Base-by-base conservation (phyloP, 2,329 filamentous ascomycete species). In the Coniochaeta sp. region DNA sequence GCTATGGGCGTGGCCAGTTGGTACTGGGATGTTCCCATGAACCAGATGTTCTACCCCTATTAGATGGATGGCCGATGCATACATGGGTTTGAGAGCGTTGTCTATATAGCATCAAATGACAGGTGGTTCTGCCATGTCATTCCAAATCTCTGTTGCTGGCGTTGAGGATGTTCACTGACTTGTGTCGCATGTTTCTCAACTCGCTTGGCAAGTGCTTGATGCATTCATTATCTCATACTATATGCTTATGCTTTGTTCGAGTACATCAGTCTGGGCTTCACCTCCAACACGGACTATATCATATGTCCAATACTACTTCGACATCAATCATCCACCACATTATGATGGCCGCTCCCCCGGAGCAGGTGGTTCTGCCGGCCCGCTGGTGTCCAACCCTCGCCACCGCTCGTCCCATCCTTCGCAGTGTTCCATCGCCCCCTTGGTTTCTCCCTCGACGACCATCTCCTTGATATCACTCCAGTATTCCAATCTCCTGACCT, bases 401-500 rank as follows among this genome's bases (percentile, higher is more conserved):
- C 80, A 84, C 8, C 54, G 22, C 16, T 71, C 72, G 3, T 75
- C 69, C 78, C 78, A 80, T 8, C 76, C 77, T 56, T 75, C 72
- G 62, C 72, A 60, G 16, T 69, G 63, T 59, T 78, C 77, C 1
- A 79, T 75, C 2, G 77, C 80, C 19, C 75, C 72, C 36, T 71
- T 73, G 2, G 79, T 73, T 58, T 81, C 75, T 34, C 81, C 82
- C 12, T 73, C 74, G 63, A 80, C 78, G 0, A 87, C 83, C 75
- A 91, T 86, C 17, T 82, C 82, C 72, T 87, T 90, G 63, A 91
- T 84, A 69, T 96, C 90, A 69, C 89, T 93, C 88, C 93, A 96
- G 70, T 92, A 96, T 57, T 96, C 91, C 7, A 96, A 77, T 62
- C 83, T 87, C 60, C 87, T 87, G 57, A 96, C 88, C 69, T 96